Conservation (phyloP, 2,329 filamentous ascomycete genomes). For the Ophiocordyceps unilateralis region DNA sequence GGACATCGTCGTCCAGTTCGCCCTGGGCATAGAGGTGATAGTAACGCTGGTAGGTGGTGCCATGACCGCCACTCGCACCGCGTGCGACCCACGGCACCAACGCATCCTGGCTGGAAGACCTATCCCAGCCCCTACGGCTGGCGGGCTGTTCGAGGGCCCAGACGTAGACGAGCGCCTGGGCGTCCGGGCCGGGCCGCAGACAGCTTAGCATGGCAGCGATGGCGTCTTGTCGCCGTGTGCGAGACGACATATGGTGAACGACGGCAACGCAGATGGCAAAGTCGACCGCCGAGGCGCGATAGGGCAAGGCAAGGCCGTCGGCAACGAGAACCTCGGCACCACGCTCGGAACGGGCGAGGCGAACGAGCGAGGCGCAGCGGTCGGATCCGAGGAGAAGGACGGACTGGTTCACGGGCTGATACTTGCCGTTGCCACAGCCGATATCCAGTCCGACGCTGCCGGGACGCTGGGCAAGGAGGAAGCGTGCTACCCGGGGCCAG, state of each 20-base stretch:
- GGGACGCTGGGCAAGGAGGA: constrained; percentile 45
- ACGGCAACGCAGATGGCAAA: constrained; percentile 93
- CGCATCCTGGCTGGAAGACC: constrained; percentile 69
- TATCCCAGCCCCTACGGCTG: constrained; percentile 79
- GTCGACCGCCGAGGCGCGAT: constrained; percentile 43
- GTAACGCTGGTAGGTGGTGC: constrained; percentile 62
- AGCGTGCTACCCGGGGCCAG: constrained; percentile 79
- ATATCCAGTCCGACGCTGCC: constrained; percentile 78
- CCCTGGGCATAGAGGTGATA: constrained; percentile 84
- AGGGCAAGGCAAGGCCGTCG: constrained; percentile 70
- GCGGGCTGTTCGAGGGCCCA: constrained; percentile 88
- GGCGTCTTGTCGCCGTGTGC: constrained; percentile 52
- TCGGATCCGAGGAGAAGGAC: constrained; percentile 76
- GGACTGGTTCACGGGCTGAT: constrained; percentile 59
- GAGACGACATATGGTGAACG: constrained; percentile 79
- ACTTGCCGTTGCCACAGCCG: constrained; percentile 95
- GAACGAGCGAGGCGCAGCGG: constrained; percentile 44
- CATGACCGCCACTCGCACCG: background rate
- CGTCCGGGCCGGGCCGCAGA: constrained; percentile 35
- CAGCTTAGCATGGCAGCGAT: constrained; percentile 54
- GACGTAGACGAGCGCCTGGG: constrained; percentile 68
- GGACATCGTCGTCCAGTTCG: constrained; percentile 70
- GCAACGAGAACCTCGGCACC: constrained; percentile 59
- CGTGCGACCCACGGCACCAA: constrained; percentile 76
- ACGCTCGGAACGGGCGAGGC: constrained; percentile 23